Evolutionary conservation across 2,329 filamentous ascomycete species (phyloP), one percentile per base, ranked within the genome.

Genomic region (Clarireedia hainanense): DNA sequence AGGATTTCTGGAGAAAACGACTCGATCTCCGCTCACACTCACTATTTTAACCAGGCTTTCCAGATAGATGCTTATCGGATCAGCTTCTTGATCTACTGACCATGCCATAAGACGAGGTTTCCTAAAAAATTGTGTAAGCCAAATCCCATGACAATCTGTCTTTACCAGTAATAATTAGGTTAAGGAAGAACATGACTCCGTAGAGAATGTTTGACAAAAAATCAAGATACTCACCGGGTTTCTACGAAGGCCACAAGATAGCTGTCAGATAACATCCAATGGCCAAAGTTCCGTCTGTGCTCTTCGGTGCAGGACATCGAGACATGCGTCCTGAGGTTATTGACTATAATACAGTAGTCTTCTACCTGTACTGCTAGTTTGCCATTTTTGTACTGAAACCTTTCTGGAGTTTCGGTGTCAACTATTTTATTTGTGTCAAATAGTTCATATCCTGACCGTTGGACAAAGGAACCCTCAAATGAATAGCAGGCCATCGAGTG

Each of bases 31-130:
- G 4, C 50, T 26, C 10, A 46, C 7, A 23, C 2, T 24, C 10
- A 55, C 20, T 26, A 55, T 23, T 20, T 9, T 7, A 3, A 34
- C 14, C 14, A 4, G n/a, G 10, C 15, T 9, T 10, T 55, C 46
- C 7, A 55, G 10, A 27, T 30, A 42, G 15, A 55, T 36, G 15
- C 27, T 12, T 10, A 10, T 36, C 3, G 52, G 52, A 27, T 55
- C 52, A 15, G 14, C 26, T 34, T 50, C 26, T 23, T 43, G 36
- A 43, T 50, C 37, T 14, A 55, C 36, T 42, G n/a, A n/a, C 52
- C 52, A 55, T 42, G 48, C 17, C 3, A 27, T 34, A 30, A 55
- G 12, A 14, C 39, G 52, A 4, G 52, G 52, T n/a, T 49, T 55
- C 6, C 52, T 55, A 20, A 23, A 14, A 24, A 20, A 6, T 14